Percentiles rank a stretch among this genome's conserved stretches.
phyloP scores from a whole-genome alignment of 1,284 basidiomycete genomes.

The Bondarzewia mesenterica region DNA sequence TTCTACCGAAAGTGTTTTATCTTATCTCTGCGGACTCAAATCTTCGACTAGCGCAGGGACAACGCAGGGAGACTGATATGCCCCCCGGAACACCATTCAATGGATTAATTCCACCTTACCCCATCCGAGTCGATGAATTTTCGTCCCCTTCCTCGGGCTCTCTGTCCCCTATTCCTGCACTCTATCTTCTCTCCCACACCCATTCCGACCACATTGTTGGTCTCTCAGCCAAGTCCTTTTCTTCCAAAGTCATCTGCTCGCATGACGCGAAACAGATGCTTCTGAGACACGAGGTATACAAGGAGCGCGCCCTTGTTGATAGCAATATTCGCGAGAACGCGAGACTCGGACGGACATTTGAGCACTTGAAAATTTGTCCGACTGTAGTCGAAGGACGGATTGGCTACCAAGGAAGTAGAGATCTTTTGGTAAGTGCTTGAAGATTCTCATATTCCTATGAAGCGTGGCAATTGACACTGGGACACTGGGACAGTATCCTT shows the following conservation, averaged over 20 bases:
- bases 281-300: conserved; percentile 62
- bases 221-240: conserved; percentile 62
- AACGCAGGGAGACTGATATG: conserved; percentile 30
- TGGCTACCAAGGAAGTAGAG: conserved; percentile 44
- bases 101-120: conserved; percentile 60
- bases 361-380: conserved; percentile 57
- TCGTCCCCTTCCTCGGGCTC: conserved; percentile 26
- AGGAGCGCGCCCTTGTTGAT: conserved; percentile 50
- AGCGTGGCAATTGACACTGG: background rate
- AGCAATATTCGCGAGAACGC: conserved; percentile 45
- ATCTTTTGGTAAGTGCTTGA: conserved; percentile 47
- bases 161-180: conserved; percentile 36
- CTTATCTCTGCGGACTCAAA: no score
- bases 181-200: conserved; percentile 77
- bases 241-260: conserved; percentile 64
- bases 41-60: no score
- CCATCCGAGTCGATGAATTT: conserved; percentile 79
- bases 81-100: conserved; percentile 63
- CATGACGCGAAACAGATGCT: conserved; percentile 79
- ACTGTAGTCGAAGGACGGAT: conserved; percentile 33
- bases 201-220: conserved; percentile 78
- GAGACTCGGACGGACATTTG: conserved; percentile 44
- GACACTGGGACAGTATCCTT: conserved; percentile 30
- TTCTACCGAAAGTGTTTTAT: no score
- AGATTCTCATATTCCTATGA: background rate